Evolutionary conservation across 129 eudicot genomes (phyloP), one percentile per base, ranked within the genome.

Genomic region (Centrapalus pauciflorus): DNA sequence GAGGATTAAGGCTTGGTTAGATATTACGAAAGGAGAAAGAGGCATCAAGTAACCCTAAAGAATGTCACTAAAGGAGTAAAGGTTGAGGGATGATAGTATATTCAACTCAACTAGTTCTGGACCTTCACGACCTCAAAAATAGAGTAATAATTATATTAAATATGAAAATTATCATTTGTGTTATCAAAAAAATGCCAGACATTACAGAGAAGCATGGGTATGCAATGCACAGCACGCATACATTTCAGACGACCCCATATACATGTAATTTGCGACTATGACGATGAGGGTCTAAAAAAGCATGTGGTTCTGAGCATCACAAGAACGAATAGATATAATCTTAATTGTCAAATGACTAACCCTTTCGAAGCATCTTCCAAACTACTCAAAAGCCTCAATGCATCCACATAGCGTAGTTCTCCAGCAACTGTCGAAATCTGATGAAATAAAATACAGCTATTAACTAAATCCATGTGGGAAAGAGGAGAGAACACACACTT

Each of bases 301-400:
- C 26, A 60, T 14, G 66, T 10, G 8, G 17, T 59, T 33, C 29
- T 19, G 28, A 59, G 34, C 38, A 9, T 11, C 66, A 2, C 7
- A 32, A 35, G 10, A 16, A 27, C 6, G 56, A 45, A 27, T 4
- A 67, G 10, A 12, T 21, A 57, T 19, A n/a, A n/a, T 37, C 10
- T 40, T 38, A 33, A 7, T 37, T n/a, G 33, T 27, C 4, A 6
- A 77, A 51, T 55, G 55, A 67, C 95, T 61, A 68, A 92, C 98
- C 91, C 89, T 80, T 78, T 88, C 49, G 96, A 83, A 57, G 90
- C 86, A 80, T 93, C 96, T 61, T 93, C 96, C 74, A 93, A 68
- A 56, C 81, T 81, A 69, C 75, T 48, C 41, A 93, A 81, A 50
- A 88, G 87, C 75, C 92, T 84, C 89, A 93, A 64, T 37, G 98